These are phyloP conservation scores for Jatropha multifida DNA, from an alignment of 441 rosid genomes.

Conservation along the genomic window DNA sequence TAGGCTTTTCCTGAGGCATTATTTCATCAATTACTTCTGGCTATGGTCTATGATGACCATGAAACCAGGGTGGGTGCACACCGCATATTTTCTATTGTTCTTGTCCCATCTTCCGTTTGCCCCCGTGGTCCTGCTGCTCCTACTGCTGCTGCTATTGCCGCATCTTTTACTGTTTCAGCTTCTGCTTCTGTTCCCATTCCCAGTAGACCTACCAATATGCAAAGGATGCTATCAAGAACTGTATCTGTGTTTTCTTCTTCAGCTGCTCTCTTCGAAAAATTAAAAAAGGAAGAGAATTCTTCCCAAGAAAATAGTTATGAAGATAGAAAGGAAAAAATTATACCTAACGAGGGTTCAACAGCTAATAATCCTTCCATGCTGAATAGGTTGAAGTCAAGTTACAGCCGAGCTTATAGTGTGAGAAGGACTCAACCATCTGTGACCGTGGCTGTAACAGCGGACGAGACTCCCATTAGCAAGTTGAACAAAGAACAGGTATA, in stretches of 20 bases:
- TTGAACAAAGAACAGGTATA: conserved; percentile 50
- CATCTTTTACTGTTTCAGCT: background rate
- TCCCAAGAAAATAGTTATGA: conserved; percentile 28
- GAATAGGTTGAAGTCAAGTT: conserved; percentile 65
- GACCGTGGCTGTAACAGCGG: conserved; percentile 27
- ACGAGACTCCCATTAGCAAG: conserved; percentile 33
- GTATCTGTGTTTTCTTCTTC: conserved; percentile 93
- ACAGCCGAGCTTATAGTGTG: conserved; percentile 51
- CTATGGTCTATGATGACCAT: conserved; percentile 81
- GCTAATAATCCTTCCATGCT: conserved; percentile 43
- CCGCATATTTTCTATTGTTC: conserved; percentile 79
- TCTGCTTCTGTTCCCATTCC: conserved; percentile 34
- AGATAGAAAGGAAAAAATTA: conserved; percentile 22
- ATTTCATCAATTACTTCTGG: conserved; percentile 80
- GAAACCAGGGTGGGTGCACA: conserved; percentile 83
- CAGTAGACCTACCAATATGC: conserved; percentile 53
- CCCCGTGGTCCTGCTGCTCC: conserved; percentile 36
- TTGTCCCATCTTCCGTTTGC: conserved; percentile 86
- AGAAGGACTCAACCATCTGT: conserved; percentile 33
- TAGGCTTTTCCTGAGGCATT: conserved; percentile 91
- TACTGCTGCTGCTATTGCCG: background rate
- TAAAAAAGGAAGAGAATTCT: conserved; percentile 45
- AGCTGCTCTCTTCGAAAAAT: conserved; percentile 81
- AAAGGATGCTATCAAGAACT: conserved; percentile 82
- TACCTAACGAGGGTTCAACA: conserved; percentile 26